Evolutionary conservation across 345 rosid species (phyloP).

Genomic region (Leavenworthia alabamica): DNA sequence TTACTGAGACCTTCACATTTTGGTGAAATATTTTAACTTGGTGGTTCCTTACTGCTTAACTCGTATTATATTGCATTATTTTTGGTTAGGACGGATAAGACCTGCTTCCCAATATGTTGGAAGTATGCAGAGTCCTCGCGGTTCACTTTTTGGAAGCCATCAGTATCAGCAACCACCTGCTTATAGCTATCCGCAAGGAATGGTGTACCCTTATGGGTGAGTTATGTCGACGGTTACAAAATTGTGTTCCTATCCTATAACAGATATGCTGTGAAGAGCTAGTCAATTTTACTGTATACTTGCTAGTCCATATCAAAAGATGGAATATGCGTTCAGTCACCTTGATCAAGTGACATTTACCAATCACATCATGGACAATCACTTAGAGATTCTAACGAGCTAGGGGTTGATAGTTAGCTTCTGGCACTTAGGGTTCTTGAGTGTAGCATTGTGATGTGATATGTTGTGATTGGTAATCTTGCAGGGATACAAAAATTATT

Average conservation of each 20-base stretch:
- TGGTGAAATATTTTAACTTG: neutral
- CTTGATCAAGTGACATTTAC: slow-evolving; percentile 21
- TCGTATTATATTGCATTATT: neutral
- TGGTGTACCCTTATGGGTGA: slow-evolving; percentile 85
- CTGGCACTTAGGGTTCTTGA: slow-evolving; percentile 40
- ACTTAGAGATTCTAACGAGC: slow-evolving; percentile 26
- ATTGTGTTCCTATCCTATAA: neutral
- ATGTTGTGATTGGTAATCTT: slow-evolving; percentile 61
- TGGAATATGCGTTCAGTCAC: slow-evolving; percentile 3
- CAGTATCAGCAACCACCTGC: slow-evolving; percentile 75
- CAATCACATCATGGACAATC: slow-evolving; percentile 38
- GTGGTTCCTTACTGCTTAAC: neutral
- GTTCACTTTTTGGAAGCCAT: slow-evolving; percentile 53
- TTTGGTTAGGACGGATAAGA: slow-evolving; percentile 54
- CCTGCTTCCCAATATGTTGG: slow-evolving; percentile 53
- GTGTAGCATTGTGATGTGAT: slow-evolving; percentile 44
- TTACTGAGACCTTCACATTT: neutral
- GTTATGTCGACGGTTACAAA: slow-evolving; percentile 21
- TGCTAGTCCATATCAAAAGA: slow-evolving; percentile 3
- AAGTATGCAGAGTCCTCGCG: slow-evolving; percentile 53
- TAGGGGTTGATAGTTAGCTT: slow-evolving; percentile 33
- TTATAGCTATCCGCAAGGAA: slow-evolving; percentile 65
- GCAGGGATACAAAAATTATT: slow-evolving; percentile 60
- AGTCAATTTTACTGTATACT: neutral
- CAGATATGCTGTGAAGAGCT: neutral